A percentile compares a stretch with the other conserved stretches of the same genome.
Conservation (phyloP, 306 rosid species). For the Casuarina equisetifolia region DNA sequence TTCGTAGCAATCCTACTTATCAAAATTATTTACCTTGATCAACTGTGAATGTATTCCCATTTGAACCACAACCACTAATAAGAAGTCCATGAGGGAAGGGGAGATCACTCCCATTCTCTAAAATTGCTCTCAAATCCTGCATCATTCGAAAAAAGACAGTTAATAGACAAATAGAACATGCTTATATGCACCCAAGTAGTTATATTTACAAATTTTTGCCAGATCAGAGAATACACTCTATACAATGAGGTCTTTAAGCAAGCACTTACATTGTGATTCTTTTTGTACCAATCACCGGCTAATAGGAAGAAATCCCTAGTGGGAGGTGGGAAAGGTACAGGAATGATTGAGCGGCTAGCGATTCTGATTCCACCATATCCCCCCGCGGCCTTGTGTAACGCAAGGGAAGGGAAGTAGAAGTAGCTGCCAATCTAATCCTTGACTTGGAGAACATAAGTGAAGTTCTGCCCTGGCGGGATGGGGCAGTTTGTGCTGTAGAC, state of each 20-base stretch:
- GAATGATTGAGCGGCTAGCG: constrained; percentile 66
- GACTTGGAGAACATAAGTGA: too few species aligned
- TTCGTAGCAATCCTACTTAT: neutral
- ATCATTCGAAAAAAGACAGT: constrained; percentile 3
- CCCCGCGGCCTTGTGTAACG: constrained; percentile 88
- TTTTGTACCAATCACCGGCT: constrained; percentile 84
- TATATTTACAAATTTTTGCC: too few species aligned
- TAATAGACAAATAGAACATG: too few species aligned
- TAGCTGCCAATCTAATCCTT: too few species aligned
- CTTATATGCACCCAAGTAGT: too few species aligned
- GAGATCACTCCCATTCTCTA: constrained; percentile 75
- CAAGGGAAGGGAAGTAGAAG: constrained; percentile 84
- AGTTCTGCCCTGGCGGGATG: too few species aligned
- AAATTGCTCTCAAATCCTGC: constrained; percentile 76
- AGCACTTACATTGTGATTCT: constrained; percentile 71
- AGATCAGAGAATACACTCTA: too few species aligned
- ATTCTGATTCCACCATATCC: constrained; percentile 75
- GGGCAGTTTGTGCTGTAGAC: too few species aligned
- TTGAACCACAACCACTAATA: constrained; percentile 72
- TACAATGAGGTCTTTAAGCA: neutral
- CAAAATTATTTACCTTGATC: constrained; percentile 60
- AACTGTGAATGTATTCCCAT: constrained; percentile 54
- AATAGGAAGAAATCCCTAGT: constrained; percentile 71
- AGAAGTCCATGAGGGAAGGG: constrained; percentile 84
- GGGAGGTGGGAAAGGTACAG: constrained; percentile 80